phyloP scores from a whole-genome alignment of 257 asterid species.

The Echium plantagineum region DNA sequence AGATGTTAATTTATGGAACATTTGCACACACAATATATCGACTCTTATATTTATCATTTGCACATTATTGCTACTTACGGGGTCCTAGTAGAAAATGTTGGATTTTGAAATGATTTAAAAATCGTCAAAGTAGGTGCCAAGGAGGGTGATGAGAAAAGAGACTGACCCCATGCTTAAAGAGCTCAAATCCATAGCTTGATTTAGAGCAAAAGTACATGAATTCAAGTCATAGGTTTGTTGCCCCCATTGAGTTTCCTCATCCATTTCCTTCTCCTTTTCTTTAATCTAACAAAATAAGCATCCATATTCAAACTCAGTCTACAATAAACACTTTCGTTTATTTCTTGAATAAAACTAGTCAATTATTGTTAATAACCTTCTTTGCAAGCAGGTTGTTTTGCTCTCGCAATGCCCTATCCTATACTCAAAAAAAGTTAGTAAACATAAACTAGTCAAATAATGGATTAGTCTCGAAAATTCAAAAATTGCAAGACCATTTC shows the following conservation, averaged over 20 bases:
- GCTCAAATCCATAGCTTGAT: neutral
- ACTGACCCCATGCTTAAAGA: neutral
- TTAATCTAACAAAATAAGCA: constrained; percentile 26
- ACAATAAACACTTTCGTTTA: neutral
- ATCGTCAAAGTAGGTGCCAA: too few relatives aligned
- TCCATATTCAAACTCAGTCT: neutral
- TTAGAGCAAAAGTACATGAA: neutral
- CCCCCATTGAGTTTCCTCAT: constrained; percentile 22
- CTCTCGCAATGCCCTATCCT: constrained; percentile 73
- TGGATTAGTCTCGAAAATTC: too few relatives aligned
- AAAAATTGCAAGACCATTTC: too few relatives aligned
- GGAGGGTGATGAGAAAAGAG: neutral
- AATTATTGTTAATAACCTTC: constrained; percentile 30
- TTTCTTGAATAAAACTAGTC: neutral
- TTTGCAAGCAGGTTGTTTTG: constrained; percentile 56
- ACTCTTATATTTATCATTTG: too few relatives aligned
- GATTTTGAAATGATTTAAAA: too few relatives aligned
- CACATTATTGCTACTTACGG: too few relatives aligned
- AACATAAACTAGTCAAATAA: too few relatives aligned
- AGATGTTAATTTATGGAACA: too few relatives aligned
- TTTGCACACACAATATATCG: too few relatives aligned
- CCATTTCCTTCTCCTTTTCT: constrained; percentile 48
- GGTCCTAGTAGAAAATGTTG: too few relatives aligned
- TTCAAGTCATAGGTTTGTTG: neutral
- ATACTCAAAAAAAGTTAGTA: too few relatives aligned